These are phyloP conservation scores for Aspergillus neoniger DNA, from an alignment of 2,329 filamentous ascomycete species.

Conservation along the genomic window DNA sequence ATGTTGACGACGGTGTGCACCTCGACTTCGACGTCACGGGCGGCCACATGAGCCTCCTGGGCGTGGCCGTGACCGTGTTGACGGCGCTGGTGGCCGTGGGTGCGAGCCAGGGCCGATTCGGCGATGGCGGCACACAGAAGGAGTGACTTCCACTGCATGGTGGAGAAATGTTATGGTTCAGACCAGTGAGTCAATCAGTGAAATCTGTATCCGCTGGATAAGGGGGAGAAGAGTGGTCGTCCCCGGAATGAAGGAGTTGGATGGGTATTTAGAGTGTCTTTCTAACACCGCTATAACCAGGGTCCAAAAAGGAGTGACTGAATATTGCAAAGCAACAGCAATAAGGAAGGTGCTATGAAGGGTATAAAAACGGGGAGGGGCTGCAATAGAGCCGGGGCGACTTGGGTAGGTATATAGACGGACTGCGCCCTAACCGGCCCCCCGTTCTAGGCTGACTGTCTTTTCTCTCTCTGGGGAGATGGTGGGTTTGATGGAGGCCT, in stretches of 20 bases:
- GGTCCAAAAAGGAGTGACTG: slow-evolving; percentile 8
- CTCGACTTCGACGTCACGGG: slow-evolving; percentile 11
- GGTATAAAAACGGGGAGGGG: no score
- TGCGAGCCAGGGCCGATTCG: slow-evolving; percentile 27
- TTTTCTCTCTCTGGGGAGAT: neutral
- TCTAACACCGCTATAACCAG: neutral
- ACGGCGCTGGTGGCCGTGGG: slow-evolving; percentile 32
- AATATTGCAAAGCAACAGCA: neutral
- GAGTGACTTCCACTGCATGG: slow-evolving; percentile 35
- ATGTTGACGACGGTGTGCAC: slow-evolving; percentile 19
- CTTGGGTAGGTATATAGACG: slow-evolving; percentile 1
- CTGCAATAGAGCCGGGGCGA: neutral
- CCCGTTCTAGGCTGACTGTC: no score
- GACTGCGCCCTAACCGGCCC: neutral
- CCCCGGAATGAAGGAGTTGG: neutral
- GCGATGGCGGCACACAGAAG: slow-evolving; percentile 29
- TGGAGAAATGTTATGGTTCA: slow-evolving; percentile 3
- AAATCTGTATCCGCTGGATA: slow-evolving; percentile 8
- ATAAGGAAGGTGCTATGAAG: neutral
- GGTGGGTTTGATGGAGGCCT: neutral
- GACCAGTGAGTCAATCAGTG: slow-evolving; percentile 6
- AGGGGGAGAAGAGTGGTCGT: neutral
- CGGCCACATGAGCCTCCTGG: slow-evolving; percentile 14
- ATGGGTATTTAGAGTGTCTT: neutral
- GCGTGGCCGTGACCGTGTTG: slow-evolving; percentile 23